These are phyloP conservation scores for Xylaria palmicola DNA, from an alignment of 495 filamentous ascomycete species.

Conservation along the genomic window DNA sequence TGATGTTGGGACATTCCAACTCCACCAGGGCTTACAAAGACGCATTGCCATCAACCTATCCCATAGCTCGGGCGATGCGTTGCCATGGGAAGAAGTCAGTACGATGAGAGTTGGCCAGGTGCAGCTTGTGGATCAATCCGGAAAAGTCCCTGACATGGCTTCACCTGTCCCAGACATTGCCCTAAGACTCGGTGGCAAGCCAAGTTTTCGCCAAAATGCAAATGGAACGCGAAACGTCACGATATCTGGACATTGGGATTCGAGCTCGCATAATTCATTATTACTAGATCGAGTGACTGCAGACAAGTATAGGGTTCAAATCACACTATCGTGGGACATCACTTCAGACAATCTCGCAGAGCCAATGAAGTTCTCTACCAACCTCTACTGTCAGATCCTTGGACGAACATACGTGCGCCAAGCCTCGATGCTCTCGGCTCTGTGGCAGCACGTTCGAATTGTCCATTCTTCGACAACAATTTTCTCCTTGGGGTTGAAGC, in stretches of 20 bases:
- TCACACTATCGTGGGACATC: conserved; percentile 81
- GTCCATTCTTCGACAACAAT: conserved; percentile 83
- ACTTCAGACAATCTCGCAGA: conserved; percentile 72
- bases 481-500: conserved; percentile 82
- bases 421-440: conserved; percentile 78
- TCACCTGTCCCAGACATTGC: conserved; percentile 69
- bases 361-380: conserved; percentile 80
- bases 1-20: conserved; percentile 84
- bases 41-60: conserved; percentile 81
- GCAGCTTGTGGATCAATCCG: conserved; percentile 77
- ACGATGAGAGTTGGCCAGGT: conserved; percentile 75
- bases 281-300: conserved; percentile 86
- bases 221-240: conserved; percentile 91
- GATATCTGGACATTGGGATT: conserved; percentile 91
- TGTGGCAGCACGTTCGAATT: conserved; percentile 81
- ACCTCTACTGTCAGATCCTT: conserved; percentile 77
- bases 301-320: conserved; percentile 87
- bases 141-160: conserved; percentile 77
- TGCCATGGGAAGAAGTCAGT: conserved; percentile 81
- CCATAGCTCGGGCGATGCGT: conserved; percentile 81
- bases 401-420: conserved; percentile 81
- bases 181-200: conserved; percentile 72
- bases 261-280: conserved; percentile 84
- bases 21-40: conserved; percentile 93
- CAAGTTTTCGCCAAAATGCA: conserved; percentile 73